Conservation (phyloP, 106 monocot genomes). For the Dactylorhiza incarnata region DNA sequence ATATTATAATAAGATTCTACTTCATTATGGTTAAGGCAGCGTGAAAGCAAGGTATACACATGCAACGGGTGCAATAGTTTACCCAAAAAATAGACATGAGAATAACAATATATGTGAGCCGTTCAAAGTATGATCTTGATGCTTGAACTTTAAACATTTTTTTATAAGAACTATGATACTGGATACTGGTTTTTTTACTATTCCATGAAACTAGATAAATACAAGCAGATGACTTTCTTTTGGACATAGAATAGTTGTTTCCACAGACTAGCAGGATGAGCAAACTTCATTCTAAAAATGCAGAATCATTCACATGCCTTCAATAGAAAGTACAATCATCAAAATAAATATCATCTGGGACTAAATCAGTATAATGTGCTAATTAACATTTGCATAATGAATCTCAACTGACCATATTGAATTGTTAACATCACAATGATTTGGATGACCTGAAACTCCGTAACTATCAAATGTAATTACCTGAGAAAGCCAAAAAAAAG, state of each 20-base stretch:
- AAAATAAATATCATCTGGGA: background rate
- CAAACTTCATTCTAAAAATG: background rate
- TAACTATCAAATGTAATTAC: slow-evolving; percentile 71
- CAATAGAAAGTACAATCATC: background rate
- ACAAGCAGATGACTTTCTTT: background rate
- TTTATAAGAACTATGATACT: background rate
- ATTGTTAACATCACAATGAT: slow-evolving; percentile 82
- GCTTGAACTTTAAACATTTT: background rate
- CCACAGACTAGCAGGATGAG: background rate
- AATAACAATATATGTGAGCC: background rate
- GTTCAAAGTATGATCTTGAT: background rate
- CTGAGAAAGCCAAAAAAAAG: slow-evolving; percentile 23
- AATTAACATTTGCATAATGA: background rate
- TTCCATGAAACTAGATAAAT: background rate
- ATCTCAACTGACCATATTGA: slow-evolving; percentile 59
- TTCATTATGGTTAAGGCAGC: background rate
- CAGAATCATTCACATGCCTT: background rate
- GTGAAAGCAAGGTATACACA: background rate
- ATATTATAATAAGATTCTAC: background rate
- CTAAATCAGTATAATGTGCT: background rate
- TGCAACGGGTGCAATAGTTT: background rate
- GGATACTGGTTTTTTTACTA: background rate
- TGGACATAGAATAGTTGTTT: background rate
- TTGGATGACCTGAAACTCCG: slow-evolving; percentile 87
- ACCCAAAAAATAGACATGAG: background rate